Evolutionary conservation across 2,329 filamentous ascomycete genomes (phyloP).

Genomic region (Ophiocordyceps polyrhachis-furcata): DNA sequence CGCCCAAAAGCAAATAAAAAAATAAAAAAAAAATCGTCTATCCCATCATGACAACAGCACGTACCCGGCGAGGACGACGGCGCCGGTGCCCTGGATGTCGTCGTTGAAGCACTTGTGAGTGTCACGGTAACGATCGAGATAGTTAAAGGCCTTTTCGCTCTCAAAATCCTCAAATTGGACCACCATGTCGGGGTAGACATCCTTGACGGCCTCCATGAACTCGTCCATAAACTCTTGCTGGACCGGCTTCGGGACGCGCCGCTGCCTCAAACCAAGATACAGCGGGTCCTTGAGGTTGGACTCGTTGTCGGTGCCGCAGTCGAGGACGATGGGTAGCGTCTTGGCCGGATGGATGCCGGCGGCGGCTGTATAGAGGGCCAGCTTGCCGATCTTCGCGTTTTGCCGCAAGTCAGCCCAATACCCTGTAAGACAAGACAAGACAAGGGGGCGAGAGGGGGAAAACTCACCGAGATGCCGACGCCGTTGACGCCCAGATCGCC

Average conservation of each 20-base stretch:
- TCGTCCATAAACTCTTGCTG: constrained; percentile 92
- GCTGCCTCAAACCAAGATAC: constrained; percentile 76
- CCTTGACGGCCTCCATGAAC: constrained; percentile 80
- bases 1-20: no score
- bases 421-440: no score
- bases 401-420: neutral
- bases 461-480: constrained; percentile 78
- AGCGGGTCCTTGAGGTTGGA: constrained; percentile 48
- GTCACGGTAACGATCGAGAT: constrained; percentile 75
- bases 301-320: constrained; percentile 49
- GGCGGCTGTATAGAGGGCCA: constrained; percentile 85
- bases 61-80: constrained; percentile 75
- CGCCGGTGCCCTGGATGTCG: constrained; percentile 92
- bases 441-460: neutral
- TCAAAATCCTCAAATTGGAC: constrained; percentile 98
- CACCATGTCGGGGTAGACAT: constrained; percentile 46
- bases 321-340: constrained; percentile 55
- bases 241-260: constrained; percentile 58
- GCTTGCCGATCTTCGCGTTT: constrained; percentile 60
- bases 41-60: constrained; percentile 14
- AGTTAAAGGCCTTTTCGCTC: constrained; percentile 77
- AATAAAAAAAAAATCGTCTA: neutral
- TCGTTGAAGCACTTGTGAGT: constrained; percentile 95
- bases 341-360: constrained; percentile 83
- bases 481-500: constrained; percentile 94